Percentiles rank a stretch among this genome's conserved stretches.
Conservation (phyloP, 129 eudicot genomes). For the Flaveria brownii region DNA sequence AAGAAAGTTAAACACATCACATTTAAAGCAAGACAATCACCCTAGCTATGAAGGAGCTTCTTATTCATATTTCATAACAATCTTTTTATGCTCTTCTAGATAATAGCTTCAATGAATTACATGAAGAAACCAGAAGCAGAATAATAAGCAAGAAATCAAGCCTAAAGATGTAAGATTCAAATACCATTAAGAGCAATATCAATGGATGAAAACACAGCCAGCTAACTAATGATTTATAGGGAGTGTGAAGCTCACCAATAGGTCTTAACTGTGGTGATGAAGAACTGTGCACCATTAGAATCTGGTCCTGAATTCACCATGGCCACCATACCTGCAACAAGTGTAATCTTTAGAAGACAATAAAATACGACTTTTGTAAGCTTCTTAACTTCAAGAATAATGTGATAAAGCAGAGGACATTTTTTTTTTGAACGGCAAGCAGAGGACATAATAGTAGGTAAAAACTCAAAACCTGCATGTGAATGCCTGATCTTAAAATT, state of each 20-base stretch:
- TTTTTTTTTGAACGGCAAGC: neutral
- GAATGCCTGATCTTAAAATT: conserved; percentile 80
- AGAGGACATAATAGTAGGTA: neutral
- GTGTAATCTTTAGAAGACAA: conserved; percentile 1
- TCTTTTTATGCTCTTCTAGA: neutral
- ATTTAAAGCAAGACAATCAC: neutral
- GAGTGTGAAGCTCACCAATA: conserved; percentile 51
- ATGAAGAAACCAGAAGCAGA: conserved; percentile 8
- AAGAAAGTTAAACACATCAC: neutral
- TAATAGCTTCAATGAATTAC: conserved; percentile 1
- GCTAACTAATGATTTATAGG: neutral
- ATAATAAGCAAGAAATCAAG: neutral
- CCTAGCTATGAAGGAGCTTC: neutral
- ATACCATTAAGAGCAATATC: neutral
- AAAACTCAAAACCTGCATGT: conserved; percentile 62
- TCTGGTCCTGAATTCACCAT: conserved; percentile 97
- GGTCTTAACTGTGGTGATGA: conserved; percentile 88
- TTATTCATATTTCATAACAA: neutral
- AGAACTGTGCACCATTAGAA: conserved; percentile 93
- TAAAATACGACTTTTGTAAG: neutral
- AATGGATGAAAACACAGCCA: neutral
- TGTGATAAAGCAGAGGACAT: conserved; percentile 3
- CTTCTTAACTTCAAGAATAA: neutral
- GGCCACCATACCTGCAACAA: conserved; percentile 70
- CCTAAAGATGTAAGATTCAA: neutral